Conservation (phyloP, 1,139 yeast genomes). For the Scheffersomyces parashehatae region DNA sequence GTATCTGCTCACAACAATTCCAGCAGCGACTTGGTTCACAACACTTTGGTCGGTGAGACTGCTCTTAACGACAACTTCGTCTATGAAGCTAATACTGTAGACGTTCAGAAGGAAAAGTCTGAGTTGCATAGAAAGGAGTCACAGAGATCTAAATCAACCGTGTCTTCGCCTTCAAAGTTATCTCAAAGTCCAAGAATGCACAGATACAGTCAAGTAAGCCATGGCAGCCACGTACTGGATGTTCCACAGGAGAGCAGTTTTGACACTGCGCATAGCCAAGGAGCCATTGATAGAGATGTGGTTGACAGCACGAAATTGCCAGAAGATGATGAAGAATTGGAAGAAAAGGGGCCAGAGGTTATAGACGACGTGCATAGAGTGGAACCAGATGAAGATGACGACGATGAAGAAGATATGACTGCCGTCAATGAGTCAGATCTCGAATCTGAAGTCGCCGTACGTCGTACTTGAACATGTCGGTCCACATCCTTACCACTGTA, state of each 20-base stretch:
- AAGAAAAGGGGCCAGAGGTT: slow-evolving; percentile 5
- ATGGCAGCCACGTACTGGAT: too few relatives aligned
- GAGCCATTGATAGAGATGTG: too few relatives aligned
- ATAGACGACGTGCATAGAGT: not conserved
- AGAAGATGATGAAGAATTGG: not conserved
- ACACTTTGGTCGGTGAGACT: slow-evolving; percentile 18
- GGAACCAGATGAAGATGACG: not conserved
- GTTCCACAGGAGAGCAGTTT: too few relatives aligned
- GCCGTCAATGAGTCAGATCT: too few relatives aligned
- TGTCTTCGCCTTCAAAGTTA: too few relatives aligned
- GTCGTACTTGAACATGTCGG: too few relatives aligned
- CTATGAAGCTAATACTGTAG: slow-evolving; percentile 21
- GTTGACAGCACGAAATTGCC: too few relatives aligned
- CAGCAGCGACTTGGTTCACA: slow-evolving; percentile 20
- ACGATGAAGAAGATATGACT: not conserved
- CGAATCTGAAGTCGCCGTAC: too few relatives aligned
- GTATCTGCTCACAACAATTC: slow-evolving; percentile 21
- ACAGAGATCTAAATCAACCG: not conserved
- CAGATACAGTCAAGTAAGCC: too few relatives aligned
- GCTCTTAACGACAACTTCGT: slow-evolving; percentile 40
- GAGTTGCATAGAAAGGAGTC: not conserved
- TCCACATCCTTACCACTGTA: too few relatives aligned
- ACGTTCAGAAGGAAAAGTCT: slow-evolving; percentile 3
- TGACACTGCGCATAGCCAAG: too few relatives aligned
- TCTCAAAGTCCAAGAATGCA: too few relatives aligned